Evolutionary conservation across 257 asterid species (phyloP).

Genomic region (Plantago elongata): DNA sequence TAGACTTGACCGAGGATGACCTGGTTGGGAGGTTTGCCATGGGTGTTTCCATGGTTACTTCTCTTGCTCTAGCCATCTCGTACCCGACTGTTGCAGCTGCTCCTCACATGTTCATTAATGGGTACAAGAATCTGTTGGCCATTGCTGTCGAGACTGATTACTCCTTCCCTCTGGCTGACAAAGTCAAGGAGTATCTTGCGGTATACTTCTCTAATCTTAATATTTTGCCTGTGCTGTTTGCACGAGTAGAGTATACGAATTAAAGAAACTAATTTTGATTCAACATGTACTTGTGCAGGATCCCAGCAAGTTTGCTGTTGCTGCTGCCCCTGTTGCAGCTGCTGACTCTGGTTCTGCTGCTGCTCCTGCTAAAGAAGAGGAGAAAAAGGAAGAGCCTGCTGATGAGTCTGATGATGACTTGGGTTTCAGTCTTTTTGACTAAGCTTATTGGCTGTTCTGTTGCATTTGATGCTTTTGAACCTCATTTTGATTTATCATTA

Average conservation of each 20-base stretch:
- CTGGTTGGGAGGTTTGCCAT: slow-evolving; percentile 61
- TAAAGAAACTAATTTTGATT: background rate
- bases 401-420: slow-evolving; percentile 84
- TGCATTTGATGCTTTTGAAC: background rate
- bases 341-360: slow-evolving; percentile 40
- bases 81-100: slow-evolving; percentile 92
- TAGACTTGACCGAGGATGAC: slow-evolving; percentile 82
- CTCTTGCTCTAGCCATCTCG: slow-evolving; percentile 64
- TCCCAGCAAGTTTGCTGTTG: slow-evolving; percentile 78
- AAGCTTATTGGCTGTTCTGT: slow-evolving; percentile 12
- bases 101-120: slow-evolving; percentile 84
- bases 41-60: slow-evolving; percentile 75
- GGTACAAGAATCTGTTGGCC: slow-evolving; percentile 71
- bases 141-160: slow-evolving; percentile 69
- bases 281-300: slow-evolving; percentile 31
- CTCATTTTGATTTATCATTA: background rate
- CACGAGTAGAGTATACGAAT: background rate
- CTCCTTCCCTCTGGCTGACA: slow-evolving; percentile 84
- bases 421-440: slow-evolving; percentile 80
- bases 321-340: slow-evolving; percentile 48
- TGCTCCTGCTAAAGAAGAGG: slow-evolving; percentile 52
- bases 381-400: slow-evolving; percentile 61
- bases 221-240: background rate
- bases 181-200: slow-evolving; percentile 80
- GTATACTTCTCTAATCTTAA: slow-evolving; percentile 23